Percentiles rank a stretch among this genome's conserved stretches.
These are phyloP conservation scores for Lathyrus sativus DNA, from an alignment of 306 rosid genomes.

Conservation along the genomic window DNA sequence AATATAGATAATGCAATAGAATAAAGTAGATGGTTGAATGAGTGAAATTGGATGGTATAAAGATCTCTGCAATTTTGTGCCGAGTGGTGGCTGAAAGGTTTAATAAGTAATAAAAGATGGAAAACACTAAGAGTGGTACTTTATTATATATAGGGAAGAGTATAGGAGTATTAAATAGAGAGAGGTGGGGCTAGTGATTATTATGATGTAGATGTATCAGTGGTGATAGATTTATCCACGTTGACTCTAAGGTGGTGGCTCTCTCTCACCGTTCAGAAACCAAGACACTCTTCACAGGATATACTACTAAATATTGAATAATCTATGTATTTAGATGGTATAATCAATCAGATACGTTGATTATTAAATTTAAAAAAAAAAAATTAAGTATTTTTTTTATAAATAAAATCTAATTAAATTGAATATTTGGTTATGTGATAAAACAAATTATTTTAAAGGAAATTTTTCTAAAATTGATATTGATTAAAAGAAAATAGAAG, in stretches of 20 bases:
- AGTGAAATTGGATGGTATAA: not conserved
- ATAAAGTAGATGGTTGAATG: not conserved
- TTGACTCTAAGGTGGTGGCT: slow-evolving; percentile 47
- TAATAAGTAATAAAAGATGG: not conserved
- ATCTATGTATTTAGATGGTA: no score
- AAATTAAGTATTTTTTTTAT: no score
- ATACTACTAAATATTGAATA: not conserved
- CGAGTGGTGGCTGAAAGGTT: not conserved
- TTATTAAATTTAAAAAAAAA: no score
- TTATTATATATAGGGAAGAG: slow-evolving; percentile 4
- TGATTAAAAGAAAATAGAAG: no score
- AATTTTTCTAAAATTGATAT: no score
- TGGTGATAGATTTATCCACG: no score
- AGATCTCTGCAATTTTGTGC: slow-evolving; percentile 14
- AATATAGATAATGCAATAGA: not conserved
- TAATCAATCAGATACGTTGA: no score
- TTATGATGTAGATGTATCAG: slow-evolving; percentile 12
- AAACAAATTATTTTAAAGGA: no score
- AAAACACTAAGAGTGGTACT: not conserved
- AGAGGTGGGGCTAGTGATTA: slow-evolving; percentile 11
- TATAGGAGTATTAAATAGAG: not conserved
- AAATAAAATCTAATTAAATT: no score
- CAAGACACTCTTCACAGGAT: slow-evolving; percentile 36
- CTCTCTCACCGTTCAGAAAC: slow-evolving; percentile 36
- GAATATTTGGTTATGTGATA: no score